phyloP scores from a whole-genome alignment of 2,329 filamentous ascomycete genomes.

The Aspergillus sojae region DNA sequence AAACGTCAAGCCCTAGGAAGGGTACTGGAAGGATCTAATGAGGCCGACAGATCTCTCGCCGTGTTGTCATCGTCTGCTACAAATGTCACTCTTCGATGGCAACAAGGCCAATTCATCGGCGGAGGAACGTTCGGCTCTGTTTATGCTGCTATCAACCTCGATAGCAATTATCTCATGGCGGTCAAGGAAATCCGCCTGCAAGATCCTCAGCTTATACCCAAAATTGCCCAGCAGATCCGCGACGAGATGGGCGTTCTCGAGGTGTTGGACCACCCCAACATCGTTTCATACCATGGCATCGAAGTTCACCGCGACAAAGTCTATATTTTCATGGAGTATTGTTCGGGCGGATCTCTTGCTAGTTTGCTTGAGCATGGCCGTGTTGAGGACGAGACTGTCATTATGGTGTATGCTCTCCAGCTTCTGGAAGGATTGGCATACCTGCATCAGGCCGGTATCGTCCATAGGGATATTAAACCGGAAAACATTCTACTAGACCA shows the following conservation, averaged over 20 bases:
- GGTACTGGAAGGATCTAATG: conserved; percentile 91
- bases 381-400: conserved; percentile 96
- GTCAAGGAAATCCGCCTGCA: conserved; percentile 98
- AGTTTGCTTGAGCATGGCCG: conserved; percentile 89
- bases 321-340: conserved; percentile 99
- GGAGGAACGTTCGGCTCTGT: conserved; percentile 97
- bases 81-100: conserved; percentile 95
- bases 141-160: conserved; percentile 95
- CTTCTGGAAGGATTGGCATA: conserved; percentile 93
- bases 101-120: conserved; percentile 97
- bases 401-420: conserved; percentile 94
- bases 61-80: conserved; percentile 92
- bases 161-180: conserved; percentile 94
- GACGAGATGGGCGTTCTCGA: conserved; percentile 98
- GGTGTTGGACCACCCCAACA: conserved; percentile 93
- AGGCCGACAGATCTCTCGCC: conserved; percentile 91
- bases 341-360: conserved; percentile 89
- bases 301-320: conserved; percentile 98
- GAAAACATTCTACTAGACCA: conserved; percentile 97
- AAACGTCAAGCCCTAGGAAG: conserved; percentile 86
- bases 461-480: conserved; percentile 96
- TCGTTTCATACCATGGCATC: conserved; percentile 96
- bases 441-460: conserved; percentile 86
- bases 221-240: conserved; percentile 88
- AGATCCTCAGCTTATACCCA: conserved; percentile 93